Conservation (phyloP, 202 grass and related monocot genomes). For the Panicum virgatum region DNA sequence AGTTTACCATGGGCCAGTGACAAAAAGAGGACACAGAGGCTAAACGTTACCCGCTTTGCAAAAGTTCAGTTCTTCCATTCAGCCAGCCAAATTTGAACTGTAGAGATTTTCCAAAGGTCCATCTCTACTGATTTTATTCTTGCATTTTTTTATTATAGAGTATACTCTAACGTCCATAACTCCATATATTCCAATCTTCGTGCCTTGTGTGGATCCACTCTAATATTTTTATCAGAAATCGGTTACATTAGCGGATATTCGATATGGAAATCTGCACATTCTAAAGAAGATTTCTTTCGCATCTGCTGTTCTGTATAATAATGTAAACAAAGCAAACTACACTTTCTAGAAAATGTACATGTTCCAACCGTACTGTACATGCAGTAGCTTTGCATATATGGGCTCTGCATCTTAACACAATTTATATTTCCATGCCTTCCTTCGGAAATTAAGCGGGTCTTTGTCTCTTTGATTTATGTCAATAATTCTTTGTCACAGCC, state of each 20-base stretch:
- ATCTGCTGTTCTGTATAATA: too few relatives aligned
- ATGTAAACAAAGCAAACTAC: too few relatives aligned
- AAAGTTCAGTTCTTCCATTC: neutral
- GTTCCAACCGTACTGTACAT: neutral
- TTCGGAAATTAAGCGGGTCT: too few relatives aligned
- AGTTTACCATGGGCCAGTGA: too few relatives aligned
- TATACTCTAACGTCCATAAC: neutral
- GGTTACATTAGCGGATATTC: neutral
- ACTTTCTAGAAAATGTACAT: too few relatives aligned
- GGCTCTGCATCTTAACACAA: neutral
- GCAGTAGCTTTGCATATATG: neutral
- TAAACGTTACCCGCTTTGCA: neutral
- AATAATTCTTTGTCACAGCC: neutral
- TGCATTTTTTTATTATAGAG: neutral
- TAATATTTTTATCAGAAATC: neutral
- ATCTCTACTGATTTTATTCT: conserved; percentile 6
- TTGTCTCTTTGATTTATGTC: too few relatives aligned
- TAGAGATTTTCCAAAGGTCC: neutral
- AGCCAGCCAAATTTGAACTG: neutral
- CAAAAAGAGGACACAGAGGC: neutral
- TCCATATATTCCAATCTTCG: neutral
- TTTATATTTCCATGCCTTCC: too few relatives aligned
- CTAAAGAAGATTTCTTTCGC: too few relatives aligned
- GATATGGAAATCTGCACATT: neutral
- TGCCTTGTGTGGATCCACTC: neutral